Percentiles rank a stretch among this genome's conserved stretches.
Evolutionary conservation across 2,329 filamentous ascomycete genomes (phyloP).

Genomic region (Byssoonygena ceratinophila): DNA sequence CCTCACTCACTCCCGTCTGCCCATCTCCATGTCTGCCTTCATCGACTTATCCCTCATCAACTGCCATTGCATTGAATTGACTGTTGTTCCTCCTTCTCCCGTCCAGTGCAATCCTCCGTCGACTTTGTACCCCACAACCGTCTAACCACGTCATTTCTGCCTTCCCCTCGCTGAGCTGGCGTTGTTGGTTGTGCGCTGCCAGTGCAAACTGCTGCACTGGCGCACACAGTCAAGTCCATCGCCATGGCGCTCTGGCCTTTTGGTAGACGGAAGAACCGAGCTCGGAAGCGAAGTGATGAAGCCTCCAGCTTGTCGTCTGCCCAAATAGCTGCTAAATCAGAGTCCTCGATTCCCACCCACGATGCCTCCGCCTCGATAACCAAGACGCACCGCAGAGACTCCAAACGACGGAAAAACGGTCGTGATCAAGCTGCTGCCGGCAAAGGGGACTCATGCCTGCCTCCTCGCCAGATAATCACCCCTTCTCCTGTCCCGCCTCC

Average conservation of each 20-base stretch:
- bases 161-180: constrained; percentile 3
- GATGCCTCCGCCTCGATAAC: constrained; percentile 17
- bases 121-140: neutral
- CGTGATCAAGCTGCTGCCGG: constrained; percentile 15
- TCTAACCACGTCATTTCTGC: constrained; percentile 8
- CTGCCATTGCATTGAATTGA: neutral
- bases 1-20: neutral
- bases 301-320: constrained; percentile 25
- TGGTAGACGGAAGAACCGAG: constrained; percentile 60
- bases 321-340: constrained; percentile 20
- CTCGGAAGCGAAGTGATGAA: constrained; percentile 47
- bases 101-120: neutral
- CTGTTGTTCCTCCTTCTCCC: neutral
- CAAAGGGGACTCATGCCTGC: constrained; percentile 13
- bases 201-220: constrained; percentile 19
- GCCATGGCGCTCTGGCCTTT: constrained; percentile 78
- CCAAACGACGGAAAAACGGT: constrained; percentile 26
- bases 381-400: constrained; percentile 23
- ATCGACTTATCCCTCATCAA: neutral
- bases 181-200: constrained; percentile 20
- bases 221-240: constrained; percentile 20
- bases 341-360: constrained; percentile 9
- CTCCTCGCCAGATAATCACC: constrained; percentile 14
- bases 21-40: constrained; percentile 1
- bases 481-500: neutral